A percentile compares a stretch with the other conserved stretches of the same genome.
These are phyloP conservation scores for Epichloe elymi DNA, from an alignment of 2,329 filamentous ascomycete genomes.

Conservation along the genomic window DNA sequence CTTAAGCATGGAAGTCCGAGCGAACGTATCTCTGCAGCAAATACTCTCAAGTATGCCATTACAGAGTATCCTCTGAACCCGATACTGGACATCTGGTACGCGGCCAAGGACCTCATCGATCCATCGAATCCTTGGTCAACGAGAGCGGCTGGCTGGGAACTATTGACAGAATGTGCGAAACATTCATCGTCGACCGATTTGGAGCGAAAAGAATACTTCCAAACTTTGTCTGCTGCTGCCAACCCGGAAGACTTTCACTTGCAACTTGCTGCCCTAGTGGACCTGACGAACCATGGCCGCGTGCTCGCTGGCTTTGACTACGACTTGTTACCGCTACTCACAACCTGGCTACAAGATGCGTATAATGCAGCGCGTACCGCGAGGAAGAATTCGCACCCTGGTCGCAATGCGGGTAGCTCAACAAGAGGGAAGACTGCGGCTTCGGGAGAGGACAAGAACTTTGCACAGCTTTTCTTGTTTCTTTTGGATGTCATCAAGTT, in stretches of 20 bases:
- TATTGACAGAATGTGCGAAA: conserved; percentile 52
- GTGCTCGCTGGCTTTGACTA: conserved; percentile 55
- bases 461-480: conserved; percentile 51
- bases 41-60: conserved; percentile 41
- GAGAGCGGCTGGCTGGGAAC: conserved; percentile 49
- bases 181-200: conserved; percentile 50
- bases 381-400: conserved; percentile 30
- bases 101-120: conserved; percentile 51
- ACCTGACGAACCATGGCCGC: conserved; percentile 48
- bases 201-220: conserved; percentile 53
- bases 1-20: conserved; percentile 37
- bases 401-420: conserved; percentile 22
- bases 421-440: conserved; percentile 24
- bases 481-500: conserved; percentile 61
- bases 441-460: conserved; percentile 44
- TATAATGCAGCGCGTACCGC: conserved; percentile 41
- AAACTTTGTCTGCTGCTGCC: conserved; percentile 42
- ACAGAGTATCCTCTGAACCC: conserved; percentile 46
- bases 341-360: conserved; percentile 42
- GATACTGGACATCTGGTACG: conserved; percentile 51
- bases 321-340: conserved; percentile 49
- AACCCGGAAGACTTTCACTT: conserved; percentile 51
- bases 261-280: conserved; percentile 49
- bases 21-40: conserved; percentile 45
- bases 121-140: conserved; percentile 37